Evolutionary conservation across 2,329 filamentous ascomycete species (phyloP), one percentile per base, ranked within the genome.

Genomic region (Dactylellina sp.): DNA sequence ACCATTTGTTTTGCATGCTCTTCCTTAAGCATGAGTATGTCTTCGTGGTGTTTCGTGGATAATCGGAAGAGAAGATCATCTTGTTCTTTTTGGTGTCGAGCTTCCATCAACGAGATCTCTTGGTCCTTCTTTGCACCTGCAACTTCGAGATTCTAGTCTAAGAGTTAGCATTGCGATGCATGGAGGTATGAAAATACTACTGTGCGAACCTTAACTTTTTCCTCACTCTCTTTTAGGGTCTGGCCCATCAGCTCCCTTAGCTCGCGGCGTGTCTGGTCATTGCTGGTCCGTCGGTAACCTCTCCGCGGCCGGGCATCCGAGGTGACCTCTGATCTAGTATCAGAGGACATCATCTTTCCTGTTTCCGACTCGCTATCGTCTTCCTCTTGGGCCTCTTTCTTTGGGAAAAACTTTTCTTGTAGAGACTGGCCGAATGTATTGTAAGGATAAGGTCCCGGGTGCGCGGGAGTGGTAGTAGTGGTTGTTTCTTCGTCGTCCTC

Each of bases 401-500:
- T 61, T 22, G 68, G 60, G 18, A 42, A 65, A 25, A 72, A 72
- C 28, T 44, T 64, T 25, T 72, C 68, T 28, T 72, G 68, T 14
- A 57, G 57, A 40, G 68, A 64, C 22, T 72, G 68, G n/a, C 68
- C 53, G 25, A 72, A 72, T 9, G 68, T 64, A 12, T 59, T 44
- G 68, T 71, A 71, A 46, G 50, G 44, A 46, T 71, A 64, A 3
- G 66, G 40, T 24, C 42, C 59, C 16, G 52, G 16, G 18, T 52
- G 60, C 14, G 52, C 46, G 18, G 52, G 28, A 11, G 49, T 42
- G 24, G 49, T 39, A n/a, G 68, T 64, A 7, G 60, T 55, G n/a
- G 60, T 59, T 32, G 40, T 52, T 57, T 75, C 61, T 50, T 68
- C 70, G 70, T 75, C 70, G n/a, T 68, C 63, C 59, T 75, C 70